These are phyloP conservation scores for Fusarium floridanum DNA, from an alignment of 2,329 filamentous ascomycete genomes.

Conservation along the genomic window DNA sequence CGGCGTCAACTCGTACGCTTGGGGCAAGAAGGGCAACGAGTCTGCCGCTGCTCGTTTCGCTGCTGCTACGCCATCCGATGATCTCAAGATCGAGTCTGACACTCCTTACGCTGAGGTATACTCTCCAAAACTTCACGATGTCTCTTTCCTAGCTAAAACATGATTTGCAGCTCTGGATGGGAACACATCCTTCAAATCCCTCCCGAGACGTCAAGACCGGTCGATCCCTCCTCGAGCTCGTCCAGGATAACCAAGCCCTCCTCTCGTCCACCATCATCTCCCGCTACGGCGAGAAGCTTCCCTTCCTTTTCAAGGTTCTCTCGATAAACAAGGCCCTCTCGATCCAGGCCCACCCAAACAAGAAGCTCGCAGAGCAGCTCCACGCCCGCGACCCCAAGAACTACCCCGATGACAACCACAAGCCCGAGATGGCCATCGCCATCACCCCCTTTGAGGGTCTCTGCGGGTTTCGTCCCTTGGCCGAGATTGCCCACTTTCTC, in stretches of 20 bases:
- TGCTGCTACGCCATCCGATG: constrained; percentile 81
- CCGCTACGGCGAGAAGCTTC: constrained; percentile 84
- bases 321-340: constrained; percentile 96
- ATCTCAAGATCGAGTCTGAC: constrained; percentile 83
- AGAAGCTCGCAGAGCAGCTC: constrained; percentile 87
- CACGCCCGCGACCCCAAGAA: constrained; percentile 90
- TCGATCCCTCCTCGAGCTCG: constrained; percentile 86
- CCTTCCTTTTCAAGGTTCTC: constrained; percentile 97
- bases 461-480: constrained; percentile 91
- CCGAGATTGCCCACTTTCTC: constrained; percentile 89
- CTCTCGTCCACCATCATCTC: constrained; percentile 79
- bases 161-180: constrained; percentile 89
- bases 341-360: constrained; percentile 97
- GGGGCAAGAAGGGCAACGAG: constrained; percentile 91
- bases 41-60: constrained; percentile 93
- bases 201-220: constrained; percentile 90
- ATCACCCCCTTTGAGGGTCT: constrained; percentile 96
- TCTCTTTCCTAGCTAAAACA: no score
- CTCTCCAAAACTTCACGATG: background rate
- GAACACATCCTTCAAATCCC: constrained; percentile 94
- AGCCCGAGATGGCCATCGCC: constrained; percentile 99
- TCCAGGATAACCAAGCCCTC: constrained; percentile 87
- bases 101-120: constrained; percentile 93
- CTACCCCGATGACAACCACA: constrained; percentile 99
- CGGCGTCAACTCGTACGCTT: constrained; percentile 98